Evolutionary conservation across 73 alveolate genomes (phyloP).

Genomic region (Paramecium caudatum): DNA sequence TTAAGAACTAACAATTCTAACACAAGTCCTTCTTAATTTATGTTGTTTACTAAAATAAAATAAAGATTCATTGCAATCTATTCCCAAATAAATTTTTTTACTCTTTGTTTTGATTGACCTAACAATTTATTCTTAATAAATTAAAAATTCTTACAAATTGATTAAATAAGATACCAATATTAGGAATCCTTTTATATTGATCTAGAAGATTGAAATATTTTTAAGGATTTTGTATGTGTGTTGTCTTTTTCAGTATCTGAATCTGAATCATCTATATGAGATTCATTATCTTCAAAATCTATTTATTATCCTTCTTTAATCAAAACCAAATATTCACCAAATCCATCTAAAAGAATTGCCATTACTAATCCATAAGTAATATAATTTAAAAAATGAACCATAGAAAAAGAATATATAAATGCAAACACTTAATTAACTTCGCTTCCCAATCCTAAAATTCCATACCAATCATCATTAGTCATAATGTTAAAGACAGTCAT

Average conservation of each 20-base stretch:
- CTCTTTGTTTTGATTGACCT: neutral
- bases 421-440: slow-evolving; percentile 9
- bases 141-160: neutral
- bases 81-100: slow-evolving; percentile 14
- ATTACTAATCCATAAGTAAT: slow-evolving; percentile 50
- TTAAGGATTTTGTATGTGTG: neutral
- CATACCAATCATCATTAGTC: slow-evolving; percentile 71
- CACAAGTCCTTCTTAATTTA: slow-evolving; percentile 1
- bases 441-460: slow-evolving; percentile 34
- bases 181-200: neutral
- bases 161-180: slow-evolving; percentile 27
- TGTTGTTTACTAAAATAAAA: neutral
- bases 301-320: neutral
- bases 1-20: neutral
- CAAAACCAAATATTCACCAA: neutral
- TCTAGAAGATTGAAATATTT: neutral
- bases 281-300: neutral
- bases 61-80: slow-evolving; percentile 28
- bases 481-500: slow-evolving; percentile 60
- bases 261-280: neutral
- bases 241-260: slow-evolving; percentile 1
- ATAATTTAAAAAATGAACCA: slow-evolving; percentile 28
- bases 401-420: slow-evolving; percentile 25
- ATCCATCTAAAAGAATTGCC: slow-evolving; percentile 49
- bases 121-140: neutral